A percentile compares a stretch with the other conserved stretches of the same genome.
These are phyloP conservation scores for Ascochyta pisi DNA, from an alignment of 2,329 filamentous ascomycete species.

Conservation along the genomic window DNA sequence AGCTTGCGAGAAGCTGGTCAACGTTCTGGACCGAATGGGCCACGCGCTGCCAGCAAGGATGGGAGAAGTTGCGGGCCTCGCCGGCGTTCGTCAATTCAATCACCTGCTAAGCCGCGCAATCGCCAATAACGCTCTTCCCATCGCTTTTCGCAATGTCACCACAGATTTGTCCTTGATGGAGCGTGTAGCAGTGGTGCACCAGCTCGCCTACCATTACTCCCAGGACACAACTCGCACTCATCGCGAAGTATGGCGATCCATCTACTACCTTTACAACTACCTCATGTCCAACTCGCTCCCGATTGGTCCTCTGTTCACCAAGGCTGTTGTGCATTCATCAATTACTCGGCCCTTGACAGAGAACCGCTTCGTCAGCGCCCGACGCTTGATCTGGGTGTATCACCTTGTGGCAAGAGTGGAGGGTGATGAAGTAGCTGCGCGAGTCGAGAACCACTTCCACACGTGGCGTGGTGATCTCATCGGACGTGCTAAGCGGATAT, in stretches of 20 bases:
- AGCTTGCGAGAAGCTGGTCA: conserved; percentile 17
- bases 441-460: conserved; percentile 38
- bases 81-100: conserved; percentile 32
- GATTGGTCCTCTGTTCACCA: conserved; percentile 40
- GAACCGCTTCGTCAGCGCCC: conserved; percentile 37
- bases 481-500: conserved; percentile 26
- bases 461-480: conserved; percentile 41
- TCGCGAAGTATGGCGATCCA: conserved; percentile 32
- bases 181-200: conserved; percentile 36
- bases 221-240: conserved; percentile 30
- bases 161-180: conserved; percentile 21
- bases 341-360: conserved; percentile 38
- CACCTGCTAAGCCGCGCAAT: conserved; percentile 35
- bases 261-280: conserved; percentile 40
- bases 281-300: conserved; percentile 26
- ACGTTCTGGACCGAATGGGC: conserved; percentile 12
- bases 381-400: conserved; percentile 40
- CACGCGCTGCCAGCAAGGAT: conserved; percentile 2
- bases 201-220: conserved; percentile 44
- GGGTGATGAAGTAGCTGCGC: conserved; percentile 35
- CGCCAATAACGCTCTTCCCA: conserved; percentile 31
- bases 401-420: conserved; percentile 37
- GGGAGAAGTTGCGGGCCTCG: conserved; percentile 6
- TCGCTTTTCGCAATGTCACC: conserved; percentile 25
- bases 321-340: conserved; percentile 33